Evolutionary conservation across 2,329 filamentous ascomycete species (phyloP), one percentile per base, ranked within the genome.

Genomic region (Raffaelea arxii): DNA sequence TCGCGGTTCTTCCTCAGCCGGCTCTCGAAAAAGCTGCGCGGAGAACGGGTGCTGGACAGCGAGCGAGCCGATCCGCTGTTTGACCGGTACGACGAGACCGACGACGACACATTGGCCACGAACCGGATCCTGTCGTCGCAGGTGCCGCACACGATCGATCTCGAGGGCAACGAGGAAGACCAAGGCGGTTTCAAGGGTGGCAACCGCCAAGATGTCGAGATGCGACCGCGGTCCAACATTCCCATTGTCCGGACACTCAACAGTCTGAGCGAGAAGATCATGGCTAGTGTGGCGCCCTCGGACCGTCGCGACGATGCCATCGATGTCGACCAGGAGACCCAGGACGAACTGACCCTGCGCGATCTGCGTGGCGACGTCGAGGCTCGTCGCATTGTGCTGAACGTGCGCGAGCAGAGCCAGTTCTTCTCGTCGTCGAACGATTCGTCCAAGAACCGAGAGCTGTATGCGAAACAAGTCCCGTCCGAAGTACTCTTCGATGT

Each of bases 131-230:
- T 77, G 53, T 69, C 81, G 4, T 69, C 81, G 27, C 77, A 83
- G 47, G 80, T 98, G 19, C 90, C 92, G 1, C 82, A 90, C 56
- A 90, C 94, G 53, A 90, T 98, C 55, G 86, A 98, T 61, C 66
- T 98, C 23, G 87, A 91, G 59, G 92, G 84, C 25, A 98, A 98
- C 59, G 92, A 97, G 65, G 86, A 92, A 62, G 91, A 98, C 58
- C 82, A 94, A 62, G 94, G 89, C 55, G 86, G 90, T 45, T 78
- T 83, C 58, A 82, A 76, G 56, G 67, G 75, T 51, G 92, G 92
- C 43, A 97, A 98, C 62, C 75, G 84, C 44, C 88, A 91, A 46
- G 89, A 97, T 60, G 68, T 85, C 30, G 92, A 94, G 53, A 96
- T 97, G 88, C 78, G 87, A 27, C 88, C 89, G 2, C 74, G 80